These are phyloP conservation scores for Neurospora sp. DNA, from an alignment of 495 filamentous ascomycete species.

Conservation along the genomic window DNA sequence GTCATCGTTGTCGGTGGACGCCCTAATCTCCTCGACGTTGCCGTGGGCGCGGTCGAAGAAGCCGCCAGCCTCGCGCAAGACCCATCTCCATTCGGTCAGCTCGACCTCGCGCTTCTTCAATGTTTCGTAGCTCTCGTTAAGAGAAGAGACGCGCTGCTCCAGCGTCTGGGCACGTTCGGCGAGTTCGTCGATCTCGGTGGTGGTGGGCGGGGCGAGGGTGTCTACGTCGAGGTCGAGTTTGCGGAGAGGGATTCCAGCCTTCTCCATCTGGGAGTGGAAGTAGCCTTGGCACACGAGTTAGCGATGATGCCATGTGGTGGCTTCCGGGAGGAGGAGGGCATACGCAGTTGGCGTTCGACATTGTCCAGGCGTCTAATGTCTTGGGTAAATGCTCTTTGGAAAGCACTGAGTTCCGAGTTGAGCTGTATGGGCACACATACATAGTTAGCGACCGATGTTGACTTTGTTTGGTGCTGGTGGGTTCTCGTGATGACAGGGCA, in stretches of 20 bases:
- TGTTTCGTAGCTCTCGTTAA: conserved; percentile 97
- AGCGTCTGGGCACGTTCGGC: conserved; percentile 83
- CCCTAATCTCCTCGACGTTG: conserved; percentile 91
- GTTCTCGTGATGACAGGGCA: background rate
- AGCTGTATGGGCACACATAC: conserved; percentile 43
- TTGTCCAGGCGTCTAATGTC: conserved; percentile 96
- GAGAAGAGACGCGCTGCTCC: conserved; percentile 78
- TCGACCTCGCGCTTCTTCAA: conserved; percentile 96
- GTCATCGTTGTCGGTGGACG: conserved; percentile 80
- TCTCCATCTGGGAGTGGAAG: conserved; percentile 91
- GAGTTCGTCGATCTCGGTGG: conserved; percentile 90
- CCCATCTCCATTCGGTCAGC: conserved; percentile 95
- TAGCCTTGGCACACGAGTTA: conserved; percentile 48
- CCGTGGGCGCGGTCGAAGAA: conserved; percentile 96
- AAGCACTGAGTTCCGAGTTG: conserved; percentile 84
- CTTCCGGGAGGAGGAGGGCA: conserved; percentile 19
- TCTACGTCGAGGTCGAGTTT: conserved; percentile 79
- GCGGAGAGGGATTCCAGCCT: conserved; percentile 70
- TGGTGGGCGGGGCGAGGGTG: conserved; percentile 73
- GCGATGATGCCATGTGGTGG: background rate
- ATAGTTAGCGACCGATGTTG: conserved; percentile 6
- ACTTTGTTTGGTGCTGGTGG: background rate
- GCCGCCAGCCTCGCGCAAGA: conserved; percentile 84
- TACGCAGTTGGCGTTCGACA: conserved; percentile 94
- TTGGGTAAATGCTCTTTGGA: conserved; percentile 94